These are phyloP conservation scores for Phytophthora brassicae DNA, from an alignment of 352 stramenopile species.

Conservation along the genomic window DNA sequence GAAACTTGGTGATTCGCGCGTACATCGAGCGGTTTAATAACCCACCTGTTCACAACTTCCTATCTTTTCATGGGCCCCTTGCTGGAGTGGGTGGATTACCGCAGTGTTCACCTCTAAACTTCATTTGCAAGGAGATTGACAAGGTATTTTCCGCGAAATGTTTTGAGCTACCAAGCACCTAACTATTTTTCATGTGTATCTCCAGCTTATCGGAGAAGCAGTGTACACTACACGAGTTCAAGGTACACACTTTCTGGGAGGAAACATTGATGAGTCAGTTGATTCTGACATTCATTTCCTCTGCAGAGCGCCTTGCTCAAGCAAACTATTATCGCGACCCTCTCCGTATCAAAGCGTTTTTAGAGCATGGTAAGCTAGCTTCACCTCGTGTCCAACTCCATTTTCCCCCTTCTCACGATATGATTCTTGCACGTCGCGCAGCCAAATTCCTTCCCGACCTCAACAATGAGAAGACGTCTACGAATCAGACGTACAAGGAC, in stretches of 20 bases:
- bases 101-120: constrained; percentile 80
- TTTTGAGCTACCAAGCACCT: neutral
- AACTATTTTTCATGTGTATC: neutral
- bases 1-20: constrained; percentile 92
- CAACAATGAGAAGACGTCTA: constrained; percentile 88
- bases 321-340: constrained; percentile 94
- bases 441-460: constrained; percentile 80
- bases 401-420: neutral
- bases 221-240: constrained; percentile 90
- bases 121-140: constrained; percentile 87
- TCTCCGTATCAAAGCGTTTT: constrained; percentile 64
- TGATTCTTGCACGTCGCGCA: constrained; percentile 29
- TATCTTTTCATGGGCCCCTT: constrained; percentile 92
- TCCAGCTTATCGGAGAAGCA: constrained; percentile 77
- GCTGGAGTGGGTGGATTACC: constrained; percentile 89
- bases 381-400: neutral
- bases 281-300: constrained; percentile 8
- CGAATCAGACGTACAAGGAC: constrained; percentile 83
- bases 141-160: constrained; percentile 32
- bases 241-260: constrained; percentile 26
- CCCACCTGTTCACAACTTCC: constrained; percentile 89
- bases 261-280: neutral
- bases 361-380: constrained; percentile 52
- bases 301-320: constrained; percentile 82
- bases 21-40: constrained; percentile 95